phyloP scores from a whole-genome alignment of 345 rosid genomes.

The Eucalyptus tenuipes region DNA sequence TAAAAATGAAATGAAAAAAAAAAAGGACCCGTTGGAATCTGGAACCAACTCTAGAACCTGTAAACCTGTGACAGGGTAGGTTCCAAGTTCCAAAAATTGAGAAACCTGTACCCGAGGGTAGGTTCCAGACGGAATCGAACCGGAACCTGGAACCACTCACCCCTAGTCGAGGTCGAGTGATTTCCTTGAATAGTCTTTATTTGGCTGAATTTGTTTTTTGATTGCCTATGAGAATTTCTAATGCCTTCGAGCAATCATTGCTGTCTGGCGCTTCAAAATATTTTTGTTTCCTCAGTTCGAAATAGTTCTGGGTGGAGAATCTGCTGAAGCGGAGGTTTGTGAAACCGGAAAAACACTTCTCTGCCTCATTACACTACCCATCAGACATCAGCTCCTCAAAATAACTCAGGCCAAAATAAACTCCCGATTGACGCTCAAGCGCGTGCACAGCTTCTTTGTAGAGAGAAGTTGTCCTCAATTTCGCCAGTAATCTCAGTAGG shows the following conservation, averaged over 20 bases:
- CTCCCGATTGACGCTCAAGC: constrained; percentile 21
- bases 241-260: constrained; percentile 20
- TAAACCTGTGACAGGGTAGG: too few species aligned
- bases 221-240: constrained; percentile 26
- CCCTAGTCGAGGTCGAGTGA: constrained; percentile 4
- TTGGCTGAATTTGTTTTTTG: constrained; percentile 19
- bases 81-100: too few species aligned
- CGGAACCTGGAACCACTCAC: too few species aligned
- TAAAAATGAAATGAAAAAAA: too few species aligned
- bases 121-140: too few species aligned
- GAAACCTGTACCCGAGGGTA: too few species aligned
- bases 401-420: constrained; percentile 14
- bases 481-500: not conserved
- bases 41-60: too few species aligned
- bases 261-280: too few species aligned
- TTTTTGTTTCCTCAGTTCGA: constrained; percentile 49
- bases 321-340: constrained; percentile 27
- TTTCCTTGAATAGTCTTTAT: constrained; percentile 15
- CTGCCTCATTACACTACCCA: constrained; percentile 37
- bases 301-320: constrained; percentile 38
- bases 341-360: constrained; percentile 51
- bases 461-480: not conserved
- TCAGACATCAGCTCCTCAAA: constrained; percentile 18
- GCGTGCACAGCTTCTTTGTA: not conserved
- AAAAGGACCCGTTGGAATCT: too few species aligned